These are phyloP conservation scores for Hapsidospora chrysogenum DNA, from an alignment of 495 filamentous ascomycete species.

Conservation along the genomic window DNA sequence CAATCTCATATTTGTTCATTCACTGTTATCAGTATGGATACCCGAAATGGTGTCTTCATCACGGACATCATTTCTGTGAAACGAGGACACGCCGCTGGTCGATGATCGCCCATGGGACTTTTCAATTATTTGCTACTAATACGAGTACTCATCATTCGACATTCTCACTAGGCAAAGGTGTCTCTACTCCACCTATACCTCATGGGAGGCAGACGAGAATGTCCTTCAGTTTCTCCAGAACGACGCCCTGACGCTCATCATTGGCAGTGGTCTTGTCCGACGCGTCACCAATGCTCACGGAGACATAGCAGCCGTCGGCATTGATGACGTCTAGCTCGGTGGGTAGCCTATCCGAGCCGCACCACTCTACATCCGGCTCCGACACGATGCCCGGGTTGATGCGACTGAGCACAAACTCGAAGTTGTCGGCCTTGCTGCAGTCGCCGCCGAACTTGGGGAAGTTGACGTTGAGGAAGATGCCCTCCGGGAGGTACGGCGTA, in stretches of 20 bases:
- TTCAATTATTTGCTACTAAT: no score
- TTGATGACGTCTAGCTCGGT: conserved; percentile 34
- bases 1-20: no score
- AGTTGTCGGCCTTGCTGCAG: conserved; percentile 30
- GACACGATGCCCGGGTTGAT: conserved; percentile 37
- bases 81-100: no score
- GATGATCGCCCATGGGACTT: no score
- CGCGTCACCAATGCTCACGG: conserved; percentile 45
- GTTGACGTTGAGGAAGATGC: conserved; percentile 52
- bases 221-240: conserved; percentile 34
- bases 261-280: conserved; percentile 38
- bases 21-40: no score
- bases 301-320: conserved; percentile 36
- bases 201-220: conserved; percentile 31
- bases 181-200: no score
- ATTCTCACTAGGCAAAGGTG: no score
- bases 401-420: conserved; percentile 43
- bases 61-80: no score
- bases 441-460: conserved; percentile 32
- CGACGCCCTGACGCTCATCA: conserved; percentile 34
- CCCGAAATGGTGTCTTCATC: no score
- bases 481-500: conserved; percentile 39
- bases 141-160: no score
- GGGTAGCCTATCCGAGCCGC: conserved; percentile 37
- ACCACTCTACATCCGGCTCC: conserved; percentile 35